Conservation (phyloP, 495 filamentous ascomycete genomes). For the Thozetella sp. region DNA sequence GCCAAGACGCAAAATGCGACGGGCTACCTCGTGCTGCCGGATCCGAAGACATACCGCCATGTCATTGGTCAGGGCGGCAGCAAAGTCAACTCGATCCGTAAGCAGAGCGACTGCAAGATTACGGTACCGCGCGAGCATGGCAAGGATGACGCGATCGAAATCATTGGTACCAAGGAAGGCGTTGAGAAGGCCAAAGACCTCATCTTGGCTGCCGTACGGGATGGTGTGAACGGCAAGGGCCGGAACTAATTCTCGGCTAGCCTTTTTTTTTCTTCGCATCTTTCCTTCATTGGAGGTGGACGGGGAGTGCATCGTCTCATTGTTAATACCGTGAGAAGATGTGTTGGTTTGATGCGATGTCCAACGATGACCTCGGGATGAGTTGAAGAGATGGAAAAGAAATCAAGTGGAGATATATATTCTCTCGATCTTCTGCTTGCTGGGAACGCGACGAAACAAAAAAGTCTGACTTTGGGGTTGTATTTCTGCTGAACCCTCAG, state of each 20-base stretch:
- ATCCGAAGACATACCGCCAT: slow-evolving; percentile 85
- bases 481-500: no score
- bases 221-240: slow-evolving; percentile 32
- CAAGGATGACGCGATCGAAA: slow-evolving; percentile 82
- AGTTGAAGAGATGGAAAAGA: no score
- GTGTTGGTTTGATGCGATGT: no score
- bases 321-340: slow-evolving; percentile 4
- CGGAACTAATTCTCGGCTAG: not conserved
- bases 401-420: no score
- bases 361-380: no score
- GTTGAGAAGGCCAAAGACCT: slow-evolving; percentile 86
- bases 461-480: no score
- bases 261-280: not conserved
- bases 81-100: slow-evolving; percentile 90
- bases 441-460: no score
- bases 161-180: slow-evolving; percentile 75
- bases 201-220: slow-evolving; percentile 78
- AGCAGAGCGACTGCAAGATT: slow-evolving; percentile 89
- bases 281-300: no score
- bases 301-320: not conserved
- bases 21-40: slow-evolving; percentile 87
- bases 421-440: no score
- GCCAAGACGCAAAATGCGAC: slow-evolving; percentile 71
- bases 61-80: slow-evolving; percentile 88
- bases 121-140: slow-evolving; percentile 83